Conservation (phyloP, 1,139 yeast genomes). For the Yamadazyma jaroonii region DNA sequence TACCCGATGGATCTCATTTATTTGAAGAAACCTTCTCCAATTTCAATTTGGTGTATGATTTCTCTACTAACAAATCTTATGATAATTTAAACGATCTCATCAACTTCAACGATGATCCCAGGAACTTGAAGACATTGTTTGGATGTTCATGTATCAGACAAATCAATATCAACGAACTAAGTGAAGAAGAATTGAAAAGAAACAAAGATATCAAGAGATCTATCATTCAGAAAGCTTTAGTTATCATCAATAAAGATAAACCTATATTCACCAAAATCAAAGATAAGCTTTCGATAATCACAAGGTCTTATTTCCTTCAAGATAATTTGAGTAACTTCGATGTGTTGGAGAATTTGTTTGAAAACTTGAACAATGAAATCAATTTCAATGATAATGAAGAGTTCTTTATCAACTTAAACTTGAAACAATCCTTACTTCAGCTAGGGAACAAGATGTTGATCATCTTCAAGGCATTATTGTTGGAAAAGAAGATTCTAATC, state of each 20-base stretch:
- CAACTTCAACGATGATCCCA: constrained; percentile 42
- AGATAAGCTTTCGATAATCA: constrained; percentile 86
- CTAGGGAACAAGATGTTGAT: constrained; percentile 63
- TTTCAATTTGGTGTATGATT: constrained; percentile 81
- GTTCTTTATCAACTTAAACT: constrained; percentile 69
- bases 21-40: constrained; percentile 93
- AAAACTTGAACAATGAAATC: constrained; percentile 53
- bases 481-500: constrained; percentile 68
- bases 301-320: constrained; percentile 83
- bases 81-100: constrained; percentile 45
- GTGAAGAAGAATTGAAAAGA: constrained; percentile 41
- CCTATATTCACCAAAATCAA: constrained; percentile 87
- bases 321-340: constrained; percentile 68
- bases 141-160: constrained; percentile 95
- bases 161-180: constrained; percentile 60
- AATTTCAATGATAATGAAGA: constrained; percentile 36
- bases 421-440: constrained; percentile 61
- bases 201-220: constrained; percentile 75
- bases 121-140: constrained; percentile 68
- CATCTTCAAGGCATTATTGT: constrained; percentile 69
- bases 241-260: constrained; percentile 72
- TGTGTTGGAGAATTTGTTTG: constrained; percentile 68
- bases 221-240: constrained; percentile 87
- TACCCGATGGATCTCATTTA: constrained; percentile 93
- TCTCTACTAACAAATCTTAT: constrained; percentile 44